A percentile compares a stretch with the other conserved stretches of the same genome.
These are phyloP conservation scores for Candida palmyrensis DNA, from an alignment of 805 yeast species.

Conservation along the genomic window DNA sequence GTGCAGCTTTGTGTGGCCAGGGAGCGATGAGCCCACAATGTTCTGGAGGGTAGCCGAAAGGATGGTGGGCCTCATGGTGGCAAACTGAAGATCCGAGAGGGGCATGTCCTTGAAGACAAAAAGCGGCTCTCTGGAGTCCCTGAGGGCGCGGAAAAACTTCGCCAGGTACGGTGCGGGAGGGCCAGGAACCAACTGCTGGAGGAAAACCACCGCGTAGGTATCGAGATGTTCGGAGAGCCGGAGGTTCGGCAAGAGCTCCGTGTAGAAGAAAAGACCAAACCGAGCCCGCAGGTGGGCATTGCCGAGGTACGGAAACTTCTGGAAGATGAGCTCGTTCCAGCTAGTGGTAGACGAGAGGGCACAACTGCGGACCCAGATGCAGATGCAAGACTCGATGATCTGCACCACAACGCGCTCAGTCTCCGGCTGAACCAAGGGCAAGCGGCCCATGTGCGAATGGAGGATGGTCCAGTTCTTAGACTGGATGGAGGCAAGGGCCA, in stretches of 20 bases:
- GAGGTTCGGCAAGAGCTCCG: conserved; percentile 18
- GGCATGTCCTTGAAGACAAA: conserved; percentile 13
- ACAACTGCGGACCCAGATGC: conserved; percentile 22
- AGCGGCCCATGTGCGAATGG: conserved; percentile 29
- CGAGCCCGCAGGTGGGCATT: conserved; percentile 31
- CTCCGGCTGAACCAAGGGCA: conserved; percentile 20
- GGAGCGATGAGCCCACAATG: conserved; percentile 9
- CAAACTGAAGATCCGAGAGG: conserved; percentile 14
- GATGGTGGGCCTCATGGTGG: conserved; percentile 14
- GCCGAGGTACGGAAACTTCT: conserved; percentile 36
- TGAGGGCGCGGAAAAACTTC: conserved; percentile 15
- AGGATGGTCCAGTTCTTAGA: conserved; percentile 10
- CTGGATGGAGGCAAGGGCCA: background rate
- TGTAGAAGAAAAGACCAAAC: conserved; percentile 24
- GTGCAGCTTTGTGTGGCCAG: conserved; percentile 8
- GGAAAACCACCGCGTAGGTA: conserved; percentile 14
- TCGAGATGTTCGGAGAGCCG: conserved; percentile 17
- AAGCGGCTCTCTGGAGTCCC: conserved; percentile 11
- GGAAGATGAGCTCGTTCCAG: conserved; percentile 35
- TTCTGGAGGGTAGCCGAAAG: conserved; percentile 15
- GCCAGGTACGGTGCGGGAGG: conserved; percentile 22
- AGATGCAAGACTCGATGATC: conserved; percentile 22
- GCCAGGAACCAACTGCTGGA: conserved; percentile 21
- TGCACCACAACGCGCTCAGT: conserved; percentile 17
- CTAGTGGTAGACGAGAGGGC: conserved; percentile 13